Conservation (phyloP, 805 yeast genomes). For the Metschnikowia cerradonensis region DNA sequence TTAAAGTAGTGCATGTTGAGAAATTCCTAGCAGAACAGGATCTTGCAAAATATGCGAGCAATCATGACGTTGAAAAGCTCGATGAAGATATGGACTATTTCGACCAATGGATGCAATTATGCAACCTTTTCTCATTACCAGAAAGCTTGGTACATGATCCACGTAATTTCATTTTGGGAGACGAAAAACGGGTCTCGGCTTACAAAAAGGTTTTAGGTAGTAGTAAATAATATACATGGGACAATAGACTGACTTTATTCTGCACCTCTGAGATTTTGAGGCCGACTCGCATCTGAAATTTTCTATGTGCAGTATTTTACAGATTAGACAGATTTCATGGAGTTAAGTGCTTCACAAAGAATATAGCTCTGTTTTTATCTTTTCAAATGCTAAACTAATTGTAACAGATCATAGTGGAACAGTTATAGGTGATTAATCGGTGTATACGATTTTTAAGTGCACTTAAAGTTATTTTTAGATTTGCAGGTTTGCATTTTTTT, state of each 20-base stretch:
- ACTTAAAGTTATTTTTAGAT: neutral
- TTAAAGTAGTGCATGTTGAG: conserved; percentile 27
- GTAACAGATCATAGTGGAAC: neutral
- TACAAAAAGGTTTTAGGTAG: conserved; percentile 15
- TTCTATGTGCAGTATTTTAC: neutral
- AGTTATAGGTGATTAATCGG: neutral
- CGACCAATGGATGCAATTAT: conserved; percentile 29
- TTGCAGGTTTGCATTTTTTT: neutral
- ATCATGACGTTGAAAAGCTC: neutral
- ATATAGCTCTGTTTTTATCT: neutral
- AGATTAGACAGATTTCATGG: neutral
- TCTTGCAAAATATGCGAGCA: neutral
- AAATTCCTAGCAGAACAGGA: conserved; percentile 15
- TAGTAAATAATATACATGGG: neutral
- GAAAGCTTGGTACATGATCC: conserved; percentile 22
- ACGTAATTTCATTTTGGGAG: conserved; percentile 38
- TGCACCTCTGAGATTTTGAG: too few relatives aligned
- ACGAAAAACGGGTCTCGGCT: conserved; percentile 32
- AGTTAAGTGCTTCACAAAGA: neutral
- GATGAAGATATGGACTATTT: conserved; percentile 9
- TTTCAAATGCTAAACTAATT: too few relatives aligned
- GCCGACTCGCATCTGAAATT: neutral
- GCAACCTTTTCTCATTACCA: conserved; percentile 22
- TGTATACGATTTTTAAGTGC: neutral
- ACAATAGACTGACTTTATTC: neutral